Conservation (phyloP, 306 rosid species). For the Sicyos edulis region DNA sequence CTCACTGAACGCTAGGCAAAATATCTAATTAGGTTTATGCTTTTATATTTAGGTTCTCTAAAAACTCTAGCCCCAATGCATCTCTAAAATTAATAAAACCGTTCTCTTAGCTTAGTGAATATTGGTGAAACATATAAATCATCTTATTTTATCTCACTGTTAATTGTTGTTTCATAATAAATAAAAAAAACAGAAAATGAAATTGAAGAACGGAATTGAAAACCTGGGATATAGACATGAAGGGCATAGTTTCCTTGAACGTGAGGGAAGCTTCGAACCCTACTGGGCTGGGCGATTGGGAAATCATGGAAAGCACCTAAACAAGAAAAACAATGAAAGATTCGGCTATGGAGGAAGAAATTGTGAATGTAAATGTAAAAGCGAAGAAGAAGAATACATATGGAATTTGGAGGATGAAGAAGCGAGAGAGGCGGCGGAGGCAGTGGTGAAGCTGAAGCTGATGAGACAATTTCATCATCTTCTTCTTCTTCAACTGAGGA, state of each 20-base stretch:
- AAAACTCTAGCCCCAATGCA: too few relatives aligned
- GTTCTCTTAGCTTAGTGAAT: too few relatives aligned
- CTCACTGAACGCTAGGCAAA: too few relatives aligned
- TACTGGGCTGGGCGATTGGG: slow-evolving; percentile 41
- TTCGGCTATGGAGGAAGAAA: not conserved
- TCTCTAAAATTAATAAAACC: too few relatives aligned
- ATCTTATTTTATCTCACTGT: too few relatives aligned
- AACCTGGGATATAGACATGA: slow-evolving; percentile 81
- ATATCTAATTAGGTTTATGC: too few relatives aligned
- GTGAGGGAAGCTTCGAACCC: slow-evolving; percentile 76
- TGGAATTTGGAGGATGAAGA: slow-evolving; percentile 42
- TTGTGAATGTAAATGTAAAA: not conserved
- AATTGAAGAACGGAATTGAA: not conserved
- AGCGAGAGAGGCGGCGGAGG: slow-evolving; percentile 73
- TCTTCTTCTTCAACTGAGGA: slow-evolving; percentile 62
- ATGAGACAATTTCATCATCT: slow-evolving; percentile 37
- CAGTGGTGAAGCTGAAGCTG: slow-evolving; percentile 27
- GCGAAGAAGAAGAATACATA: slow-evolving; percentile 31
- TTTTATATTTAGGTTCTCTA: too few relatives aligned
- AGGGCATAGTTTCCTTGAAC: slow-evolving; percentile 75
- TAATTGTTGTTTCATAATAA: too few relatives aligned
- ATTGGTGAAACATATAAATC: too few relatives aligned
- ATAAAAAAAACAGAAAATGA: not conserved
- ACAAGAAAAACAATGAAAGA: slow-evolving; percentile 31
- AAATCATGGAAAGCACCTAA: slow-evolving; percentile 36